A percentile compares a stretch with the other conserved stretches of the same genome.
phyloP scores from a whole-genome alignment of 2,329 filamentous ascomycete species.

The Botrytis pseudocinerea region DNA sequence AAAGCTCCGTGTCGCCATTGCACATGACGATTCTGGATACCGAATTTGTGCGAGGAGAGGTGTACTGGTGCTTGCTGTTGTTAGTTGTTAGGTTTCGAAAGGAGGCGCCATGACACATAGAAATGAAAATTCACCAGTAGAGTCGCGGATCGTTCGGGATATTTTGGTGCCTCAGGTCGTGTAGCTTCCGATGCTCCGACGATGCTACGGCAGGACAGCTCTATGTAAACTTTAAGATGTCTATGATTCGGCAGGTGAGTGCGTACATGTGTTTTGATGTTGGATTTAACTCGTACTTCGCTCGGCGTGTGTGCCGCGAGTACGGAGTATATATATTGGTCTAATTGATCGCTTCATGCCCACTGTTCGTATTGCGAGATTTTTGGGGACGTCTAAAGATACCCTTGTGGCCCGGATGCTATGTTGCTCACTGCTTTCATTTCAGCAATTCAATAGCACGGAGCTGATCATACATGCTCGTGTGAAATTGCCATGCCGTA shows the following conservation, averaged over 20 bases:
- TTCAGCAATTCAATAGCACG: not conserved
- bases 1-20: not conserved
- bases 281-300: not conserved
- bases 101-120: slow-evolving; percentile 21
- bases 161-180: not conserved
- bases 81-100: not conserved
- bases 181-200: not conserved
- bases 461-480: not conserved
- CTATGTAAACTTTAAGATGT: not conserved
- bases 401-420: not conserved
- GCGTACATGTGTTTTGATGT: not conserved
- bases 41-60: not conserved
- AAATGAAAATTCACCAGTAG: not conserved
- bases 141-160: not conserved
- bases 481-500: not conserved
- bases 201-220: not conserved
- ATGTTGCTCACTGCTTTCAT: not conserved
- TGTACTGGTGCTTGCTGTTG: not conserved
- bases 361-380: not conserved
- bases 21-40: not conserved
- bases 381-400: not conserved
- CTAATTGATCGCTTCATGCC: not conserved
- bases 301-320: not conserved
- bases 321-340: not conserved
- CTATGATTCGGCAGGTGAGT: not conserved